phyloP scores from a whole-genome alignment of 2,329 filamentous ascomycete genomes.

The Cryphonectria nitschkei region DNA sequence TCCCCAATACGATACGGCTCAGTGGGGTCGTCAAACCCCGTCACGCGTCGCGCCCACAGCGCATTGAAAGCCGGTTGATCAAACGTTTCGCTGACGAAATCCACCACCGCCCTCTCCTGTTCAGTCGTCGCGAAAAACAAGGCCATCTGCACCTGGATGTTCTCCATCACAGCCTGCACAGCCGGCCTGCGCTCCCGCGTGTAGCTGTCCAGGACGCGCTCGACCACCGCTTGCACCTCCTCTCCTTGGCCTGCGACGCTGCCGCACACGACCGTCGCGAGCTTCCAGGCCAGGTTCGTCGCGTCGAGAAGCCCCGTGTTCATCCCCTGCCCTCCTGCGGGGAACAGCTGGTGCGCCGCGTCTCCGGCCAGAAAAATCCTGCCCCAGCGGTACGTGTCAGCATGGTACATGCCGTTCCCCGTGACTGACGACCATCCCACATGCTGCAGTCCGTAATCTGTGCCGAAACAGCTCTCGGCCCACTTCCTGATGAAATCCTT shows the following conservation, averaged over 20 bases:
- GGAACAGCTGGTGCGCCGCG: slow-evolving; percentile 60
- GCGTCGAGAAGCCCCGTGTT: slow-evolving; percentile 60
- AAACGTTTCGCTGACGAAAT: slow-evolving; percentile 21
- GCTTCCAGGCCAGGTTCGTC: slow-evolving; percentile 59
- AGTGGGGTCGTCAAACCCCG: slow-evolving; percentile 23
- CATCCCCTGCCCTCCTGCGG: slow-evolving; percentile 61
- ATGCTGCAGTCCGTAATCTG: slow-evolving; percentile 15
- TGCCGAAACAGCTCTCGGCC: slow-evolving; percentile 6
- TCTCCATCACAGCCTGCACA: slow-evolving; percentile 12
- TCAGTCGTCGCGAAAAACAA: slow-evolving; percentile 6
- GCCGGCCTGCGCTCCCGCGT: slow-evolving; percentile 12
- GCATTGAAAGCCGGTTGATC: slow-evolving; percentile 16
- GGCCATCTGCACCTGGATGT: slow-evolving; percentile 7
- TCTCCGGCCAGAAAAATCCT: slow-evolving; percentile 60
- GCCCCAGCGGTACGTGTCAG: slow-evolving; percentile 47
- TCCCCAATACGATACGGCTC: slow-evolving; percentile 14
- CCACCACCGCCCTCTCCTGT: slow-evolving; percentile 12
- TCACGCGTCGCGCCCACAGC: slow-evolving; percentile 19
- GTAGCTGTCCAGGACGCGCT: slow-evolving; percentile 27
- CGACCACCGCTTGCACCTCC: not conserved
- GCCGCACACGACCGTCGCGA: slow-evolving; percentile 33
- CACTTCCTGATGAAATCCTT: slow-evolving; percentile 3
- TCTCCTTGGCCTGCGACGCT: not conserved
- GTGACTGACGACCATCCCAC: slow-evolving; percentile 20
- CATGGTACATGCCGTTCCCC: slow-evolving; percentile 36